Base-by-base conservation (phyloP, 2,329 filamentous ascomycete genomes). In the Helotiales sp. region DNA sequence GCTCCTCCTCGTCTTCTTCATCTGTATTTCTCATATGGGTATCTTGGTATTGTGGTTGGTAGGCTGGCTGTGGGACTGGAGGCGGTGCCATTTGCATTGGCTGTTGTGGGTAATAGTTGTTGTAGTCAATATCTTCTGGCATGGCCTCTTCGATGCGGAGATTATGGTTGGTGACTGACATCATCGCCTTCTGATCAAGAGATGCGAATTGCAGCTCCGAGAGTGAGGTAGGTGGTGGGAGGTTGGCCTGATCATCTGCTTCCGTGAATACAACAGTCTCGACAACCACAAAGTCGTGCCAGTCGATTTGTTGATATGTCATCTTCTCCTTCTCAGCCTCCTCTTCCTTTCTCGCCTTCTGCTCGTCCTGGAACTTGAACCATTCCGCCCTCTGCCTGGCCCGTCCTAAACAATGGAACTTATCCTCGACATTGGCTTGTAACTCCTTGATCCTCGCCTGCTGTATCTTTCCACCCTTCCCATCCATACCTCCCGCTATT, bases 241-340 rank as follows among this genome's bases (percentile, higher is more conserved):
- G 85, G 63, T 95, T 88, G 34, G 87, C 85, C 62, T 90, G 84
- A 65, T 97, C 93, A 72, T 99, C 95, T 36, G 85, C 83, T 66
- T 96, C 93, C 58, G 86, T 92, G 73, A 99, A 99, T 15, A 91
- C 81, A 54, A 99, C 93, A 0, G 93, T 97, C 74, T 97, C 95
- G 44, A 97, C 92, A 19, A 99, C 89, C 31, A 93, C 88, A 68
- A 99, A 99, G 71, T 98, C 93, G 70, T 96, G 91, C 95, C 95
- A 99, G 74, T 99, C 95, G 62, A 99, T 95, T 67, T 95, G 89
- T 1, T 89, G 89, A 73, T 95, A 86, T 54, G 85, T 79, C 22
- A 81, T 76, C 68, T 87, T 87, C 72, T 96, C 90, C 69, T 91
- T 86, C 70, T 96, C 90, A 38, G 88, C 89, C 62, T 93, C 86